phyloP scores from a whole-genome alignment of 169 alveolate genomes.

The Perkinsus chesapeaki region DNA sequence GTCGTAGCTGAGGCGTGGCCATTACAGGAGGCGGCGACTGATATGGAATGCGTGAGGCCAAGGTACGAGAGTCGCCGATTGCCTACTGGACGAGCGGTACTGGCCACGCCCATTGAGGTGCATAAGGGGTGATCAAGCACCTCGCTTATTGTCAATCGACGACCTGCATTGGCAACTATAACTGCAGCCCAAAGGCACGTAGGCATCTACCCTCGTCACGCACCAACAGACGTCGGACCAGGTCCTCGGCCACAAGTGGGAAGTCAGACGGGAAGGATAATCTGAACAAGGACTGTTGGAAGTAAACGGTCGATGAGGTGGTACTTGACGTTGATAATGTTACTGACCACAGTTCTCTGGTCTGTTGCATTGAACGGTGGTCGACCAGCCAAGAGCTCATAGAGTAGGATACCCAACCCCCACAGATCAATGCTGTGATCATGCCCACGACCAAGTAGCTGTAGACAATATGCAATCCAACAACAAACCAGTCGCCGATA shows the following conservation, averaged over 20 bases:
- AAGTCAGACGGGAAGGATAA: background rate
- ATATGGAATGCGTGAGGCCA: background rate
- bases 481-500: conserved; percentile 41
- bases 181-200: background rate
- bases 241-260: background rate
- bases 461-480: background rate
- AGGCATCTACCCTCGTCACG: background rate
- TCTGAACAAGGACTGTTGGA: too few species aligned
- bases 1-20: background rate
- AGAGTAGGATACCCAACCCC: conserved; percentile 83
- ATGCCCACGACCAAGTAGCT: conserved; percentile 30
- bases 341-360: background rate
- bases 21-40: background rate
- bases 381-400: conserved; percentile 76
- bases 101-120: background rate
- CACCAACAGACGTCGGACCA: background rate
- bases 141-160: background rate
- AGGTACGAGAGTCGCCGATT: too few species aligned
- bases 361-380: conserved; percentile 66
- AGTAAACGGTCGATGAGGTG: too few species aligned
- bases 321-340: background rate
- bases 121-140: background rate
- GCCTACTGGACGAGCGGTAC: background rate
- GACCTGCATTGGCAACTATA: background rate
- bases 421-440: conserved; percentile 78